These are phyloP conservation scores for Euphrasia confusa DNA, from an alignment of 257 asterid genomes.

Conservation along the genomic window DNA sequence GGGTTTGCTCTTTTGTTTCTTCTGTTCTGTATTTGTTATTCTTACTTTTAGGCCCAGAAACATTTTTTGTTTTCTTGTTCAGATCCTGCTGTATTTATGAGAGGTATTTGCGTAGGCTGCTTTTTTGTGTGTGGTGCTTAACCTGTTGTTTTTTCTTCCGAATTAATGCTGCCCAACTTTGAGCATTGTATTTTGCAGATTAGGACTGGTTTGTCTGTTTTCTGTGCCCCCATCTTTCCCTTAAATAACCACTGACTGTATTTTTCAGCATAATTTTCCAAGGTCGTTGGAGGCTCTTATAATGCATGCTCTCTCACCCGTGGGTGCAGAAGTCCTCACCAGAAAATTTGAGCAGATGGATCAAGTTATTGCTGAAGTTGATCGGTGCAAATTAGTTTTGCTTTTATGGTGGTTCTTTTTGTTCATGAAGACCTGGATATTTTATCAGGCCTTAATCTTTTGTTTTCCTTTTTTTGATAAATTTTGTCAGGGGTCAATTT, in stretches of 20 bases:
- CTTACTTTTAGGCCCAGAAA: constrained; percentile 52
- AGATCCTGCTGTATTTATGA: constrained; percentile 32
- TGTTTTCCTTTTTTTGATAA: neutral
- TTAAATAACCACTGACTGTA: constrained; percentile 23
- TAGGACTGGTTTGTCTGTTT: constrained; percentile 15
- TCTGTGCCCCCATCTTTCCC: constrained; percentile 22
- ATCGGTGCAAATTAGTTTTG: constrained; percentile 33
- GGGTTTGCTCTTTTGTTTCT: constrained; percentile 50
- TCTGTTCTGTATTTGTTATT: constrained; percentile 47
- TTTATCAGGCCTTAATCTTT: constrained; percentile 12
- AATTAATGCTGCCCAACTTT: constrained; percentile 17
- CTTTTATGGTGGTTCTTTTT: constrained; percentile 23
- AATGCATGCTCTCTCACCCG: constrained; percentile 79
- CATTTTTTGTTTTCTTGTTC: constrained; percentile 53
- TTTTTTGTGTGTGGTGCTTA: constrained; percentile 1
- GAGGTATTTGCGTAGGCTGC: constrained; percentile 18
- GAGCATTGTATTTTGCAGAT: constrained; percentile 15
- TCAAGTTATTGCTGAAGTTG: constrained; percentile 50
- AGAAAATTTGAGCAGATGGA: constrained; percentile 91
- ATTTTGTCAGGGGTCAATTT: constrained; percentile 49
- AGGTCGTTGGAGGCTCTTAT: constrained; percentile 89
- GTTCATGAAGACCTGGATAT: constrained; percentile 21
- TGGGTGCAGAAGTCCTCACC: constrained; percentile 79
- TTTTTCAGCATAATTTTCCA: constrained; percentile 78
- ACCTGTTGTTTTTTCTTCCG: constrained; percentile 20